phyloP scores from a whole-genome alignment of 805 yeast species.

The Saccharomycopsis fodiens region DNA sequence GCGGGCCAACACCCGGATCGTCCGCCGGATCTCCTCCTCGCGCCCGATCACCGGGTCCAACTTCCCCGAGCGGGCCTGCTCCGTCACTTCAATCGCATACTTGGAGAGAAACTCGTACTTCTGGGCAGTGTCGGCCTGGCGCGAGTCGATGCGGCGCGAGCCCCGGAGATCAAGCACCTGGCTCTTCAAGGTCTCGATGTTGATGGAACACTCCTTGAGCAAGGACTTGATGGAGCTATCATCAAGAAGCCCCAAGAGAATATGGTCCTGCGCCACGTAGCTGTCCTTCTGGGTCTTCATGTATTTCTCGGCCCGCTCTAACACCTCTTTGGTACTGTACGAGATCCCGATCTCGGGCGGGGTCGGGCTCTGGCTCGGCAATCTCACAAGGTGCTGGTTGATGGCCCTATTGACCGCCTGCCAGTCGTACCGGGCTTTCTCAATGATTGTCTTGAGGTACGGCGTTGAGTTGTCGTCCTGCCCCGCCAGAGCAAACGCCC shows the following conservation, averaged over 20 bases:
- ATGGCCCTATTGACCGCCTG: slow-evolving; percentile 68
- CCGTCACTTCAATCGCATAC: slow-evolving; percentile 91
- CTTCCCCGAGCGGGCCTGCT: slow-evolving; percentile 86
- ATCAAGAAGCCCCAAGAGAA: slow-evolving; percentile 75
- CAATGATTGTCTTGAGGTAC: slow-evolving; percentile 74
- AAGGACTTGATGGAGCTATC: slow-evolving; percentile 64
- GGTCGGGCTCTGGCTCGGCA: slow-evolving; percentile 86
- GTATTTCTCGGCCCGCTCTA: slow-evolving; percentile 68
- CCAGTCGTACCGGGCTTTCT: slow-evolving; percentile 87
- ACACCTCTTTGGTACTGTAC: slow-evolving; percentile 65
- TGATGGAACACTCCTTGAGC: slow-evolving; percentile 64
- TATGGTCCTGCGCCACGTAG: slow-evolving; percentile 90
- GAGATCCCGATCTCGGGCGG: slow-evolving; percentile 75
- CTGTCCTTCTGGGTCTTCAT: slow-evolving; percentile 85
- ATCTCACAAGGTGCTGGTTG: slow-evolving; percentile 71
- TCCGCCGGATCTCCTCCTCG: slow-evolving; percentile 95
- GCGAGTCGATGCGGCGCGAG: slow-evolving; percentile 81
- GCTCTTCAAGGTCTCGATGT: slow-evolving; percentile 62
- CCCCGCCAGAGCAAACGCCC: slow-evolving; percentile 76
- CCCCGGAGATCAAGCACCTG: slow-evolving; percentile 83
- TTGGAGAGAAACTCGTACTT: slow-evolving; percentile 77
- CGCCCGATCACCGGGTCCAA: slow-evolving; percentile 98
- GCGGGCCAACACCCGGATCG: slow-evolving; percentile 92
- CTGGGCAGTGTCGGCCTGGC: slow-evolving; percentile 87
- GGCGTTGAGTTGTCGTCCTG: slow-evolving; percentile 37